phyloP scores from a whole-genome alignment of 2,329 filamentous ascomycete species.

The Alternaria sp. region DNA sequence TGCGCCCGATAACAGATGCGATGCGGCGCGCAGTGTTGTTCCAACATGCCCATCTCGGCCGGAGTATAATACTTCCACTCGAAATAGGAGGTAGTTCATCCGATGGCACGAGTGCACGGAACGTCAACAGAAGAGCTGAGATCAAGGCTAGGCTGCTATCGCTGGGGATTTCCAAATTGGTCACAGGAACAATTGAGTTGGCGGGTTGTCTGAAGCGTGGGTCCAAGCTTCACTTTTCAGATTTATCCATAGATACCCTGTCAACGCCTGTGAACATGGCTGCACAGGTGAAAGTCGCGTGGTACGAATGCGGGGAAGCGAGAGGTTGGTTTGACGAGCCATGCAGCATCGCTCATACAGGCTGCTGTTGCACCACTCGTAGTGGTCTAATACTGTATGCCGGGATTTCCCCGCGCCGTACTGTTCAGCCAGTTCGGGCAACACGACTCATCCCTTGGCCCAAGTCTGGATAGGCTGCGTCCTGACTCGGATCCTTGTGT shows the following conservation, averaged over 20 bases:
- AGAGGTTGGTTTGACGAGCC: not conserved
- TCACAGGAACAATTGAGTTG: conserved; percentile 1
- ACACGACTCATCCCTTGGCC: conserved; percentile 10
- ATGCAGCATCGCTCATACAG: conserved; percentile 7
- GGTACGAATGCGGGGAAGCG: conserved; percentile 19
- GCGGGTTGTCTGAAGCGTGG: conserved; percentile 6
- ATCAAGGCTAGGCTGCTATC: not conserved
- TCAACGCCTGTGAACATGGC: not conserved
- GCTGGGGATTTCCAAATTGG: not conserved
- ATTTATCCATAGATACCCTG: conserved; percentile 22
- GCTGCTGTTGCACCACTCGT: conserved; percentile 2
- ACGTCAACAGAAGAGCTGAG: conserved; percentile 8
- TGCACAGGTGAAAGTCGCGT: conserved; percentile 5
- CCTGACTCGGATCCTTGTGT: conserved; percentile 30
- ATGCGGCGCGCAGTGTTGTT: not conserved
- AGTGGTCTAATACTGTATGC: not conserved
- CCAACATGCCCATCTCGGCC: not conserved
- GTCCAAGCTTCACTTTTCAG: conserved; percentile 9
- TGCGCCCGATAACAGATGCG: not conserved
- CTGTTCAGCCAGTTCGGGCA: not conserved
- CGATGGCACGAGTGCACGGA: not conserved
- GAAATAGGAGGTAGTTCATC: not conserved
- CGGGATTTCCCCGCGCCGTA: not conserved
- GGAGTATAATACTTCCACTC: not conserved
- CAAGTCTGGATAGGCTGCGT: conserved; percentile 14